Percentiles rank a stretch among this genome's conserved stretches.
Evolutionary conservation across 2,329 filamentous ascomycete genomes (phyloP).

Genomic region (Colletotrichum falcatum): DNA sequence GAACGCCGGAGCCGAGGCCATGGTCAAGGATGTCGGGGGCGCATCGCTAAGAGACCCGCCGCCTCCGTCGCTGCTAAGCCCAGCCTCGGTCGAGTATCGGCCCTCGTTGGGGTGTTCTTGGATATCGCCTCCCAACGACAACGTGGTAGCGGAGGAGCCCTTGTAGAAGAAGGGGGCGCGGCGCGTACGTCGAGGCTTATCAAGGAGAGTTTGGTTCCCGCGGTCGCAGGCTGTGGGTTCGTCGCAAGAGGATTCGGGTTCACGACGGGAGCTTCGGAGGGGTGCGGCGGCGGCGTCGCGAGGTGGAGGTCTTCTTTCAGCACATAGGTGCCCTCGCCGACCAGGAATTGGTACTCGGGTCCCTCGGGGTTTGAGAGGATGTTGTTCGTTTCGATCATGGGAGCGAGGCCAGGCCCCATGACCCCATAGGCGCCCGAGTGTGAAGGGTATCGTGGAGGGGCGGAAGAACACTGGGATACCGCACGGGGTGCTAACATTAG

Average conservation of each 20-base stretch:
- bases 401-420: constrained; percentile 73
- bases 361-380: constrained; percentile 83
- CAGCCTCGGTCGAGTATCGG: constrained; percentile 70
- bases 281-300: constrained; percentile 94
- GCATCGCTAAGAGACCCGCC: constrained; percentile 65
- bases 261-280: constrained; percentile 86
- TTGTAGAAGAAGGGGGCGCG: constrained; percentile 66
- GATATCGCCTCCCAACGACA: constrained; percentile 64
- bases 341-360: constrained; percentile 88
- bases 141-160: constrained; percentile 62
- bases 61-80: constrained; percentile 68
- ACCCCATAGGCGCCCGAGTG: constrained; percentile 79
- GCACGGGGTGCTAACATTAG: constrained; percentile 24
- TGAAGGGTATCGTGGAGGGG: constrained; percentile 87
- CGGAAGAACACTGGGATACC: constrained; percentile 76
- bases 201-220: constrained; percentile 86
- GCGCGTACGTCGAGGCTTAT: constrained; percentile 76
- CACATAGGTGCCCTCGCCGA: constrained; percentile 95
- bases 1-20: constrained; percentile 74
- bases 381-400: constrained; percentile 95
- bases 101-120: constrained; percentile 72
- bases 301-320: constrained; percentile 92
- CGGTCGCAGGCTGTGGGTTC: constrained; percentile 82
- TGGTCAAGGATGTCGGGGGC: constrained; percentile 53
- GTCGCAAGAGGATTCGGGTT: constrained; percentile 95